Base-by-base conservation (phyloP, 768 basidiomycete species). In the Podaxis mareebaensis region DNA sequence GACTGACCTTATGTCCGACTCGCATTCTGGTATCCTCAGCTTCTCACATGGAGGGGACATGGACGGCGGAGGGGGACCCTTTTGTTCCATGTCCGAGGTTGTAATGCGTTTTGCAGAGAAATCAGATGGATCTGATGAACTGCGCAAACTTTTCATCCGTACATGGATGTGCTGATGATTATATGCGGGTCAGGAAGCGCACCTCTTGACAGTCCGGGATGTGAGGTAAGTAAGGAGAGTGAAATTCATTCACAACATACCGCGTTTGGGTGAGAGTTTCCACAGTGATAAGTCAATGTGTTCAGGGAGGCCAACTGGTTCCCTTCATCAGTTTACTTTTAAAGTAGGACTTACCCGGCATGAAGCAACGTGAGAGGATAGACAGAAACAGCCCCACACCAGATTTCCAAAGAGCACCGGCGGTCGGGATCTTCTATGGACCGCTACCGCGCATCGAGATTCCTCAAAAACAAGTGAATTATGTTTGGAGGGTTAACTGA, bases 41-140 rank as follows among this genome's bases (percentile, higher is more conserved):
- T 56, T 59, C 58, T 38, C 58, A 36, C 48, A 20, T 39, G 58
- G 26, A 49, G 48, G 13, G 30, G 10, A 15, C 30, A 51, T 38
- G 15, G 15, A 59, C 22, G 58, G 46, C 39, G 39, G 39, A 56
- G 39, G 30, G 38, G 3, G 54, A 8, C n/a, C 13, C n/a, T 56
- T 39, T 13, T 39, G 20, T 55, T 39, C 53, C 30, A 39, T 39
- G 33, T 40, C 36, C 54, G 38, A 40, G 54, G n/a, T 56, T 30
- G 20, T 28, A 17, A 8, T 13, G 10, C 8, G 8, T 40, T 56
- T 38, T 38, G 38, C 52, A 13, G 3, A 10, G 33, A 39, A 53
- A 60, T 53, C 38, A 53, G 51, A 53, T 60, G 36, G 48, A 36
- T 46, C 56, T 58, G 56, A 58, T 58, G 56, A 46, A 26, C 56